phyloP scores from a whole-genome alignment of 2,329 filamentous ascomycete species.

The Trichophyton benhamiae region DNA sequence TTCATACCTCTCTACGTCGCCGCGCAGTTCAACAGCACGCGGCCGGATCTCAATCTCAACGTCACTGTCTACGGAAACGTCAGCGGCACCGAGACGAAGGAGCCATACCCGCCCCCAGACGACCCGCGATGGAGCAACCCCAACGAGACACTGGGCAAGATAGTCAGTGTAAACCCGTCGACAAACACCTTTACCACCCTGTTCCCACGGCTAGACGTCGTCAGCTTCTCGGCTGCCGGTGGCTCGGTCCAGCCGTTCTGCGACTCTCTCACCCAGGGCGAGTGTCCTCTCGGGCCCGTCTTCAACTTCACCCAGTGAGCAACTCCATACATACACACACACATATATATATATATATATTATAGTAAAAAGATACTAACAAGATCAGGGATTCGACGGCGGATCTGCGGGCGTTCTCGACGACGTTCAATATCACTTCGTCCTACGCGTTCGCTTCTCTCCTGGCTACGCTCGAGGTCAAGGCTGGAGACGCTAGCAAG shows the following conservation, averaged over 20 bases:
- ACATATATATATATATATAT: neutral
- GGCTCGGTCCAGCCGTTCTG: constrained; percentile 53
- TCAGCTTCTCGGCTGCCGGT: constrained; percentile 62
- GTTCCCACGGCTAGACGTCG: constrained; percentile 56
- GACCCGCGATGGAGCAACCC: constrained; percentile 52
- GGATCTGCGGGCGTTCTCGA: constrained; percentile 56
- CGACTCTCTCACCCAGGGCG: constrained; percentile 42
- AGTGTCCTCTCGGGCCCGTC: constrained; percentile 63
- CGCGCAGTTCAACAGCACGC: constrained; percentile 43
- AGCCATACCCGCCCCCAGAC: constrained; percentile 47
- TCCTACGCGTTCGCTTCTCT: constrained; percentile 79
- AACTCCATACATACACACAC: no score
- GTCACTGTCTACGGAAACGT: constrained; percentile 87
- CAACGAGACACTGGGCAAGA: constrained; percentile 60
- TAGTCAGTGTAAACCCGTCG: constrained; percentile 49
- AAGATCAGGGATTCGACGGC: constrained; percentile 22
- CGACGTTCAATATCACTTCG: constrained; percentile 64
- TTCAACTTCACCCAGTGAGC: constrained; percentile 48
- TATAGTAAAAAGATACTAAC: neutral
- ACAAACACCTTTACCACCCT: constrained; percentile 60
- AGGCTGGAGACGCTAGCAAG: constrained; percentile 55
- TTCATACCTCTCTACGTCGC: constrained; percentile 66
- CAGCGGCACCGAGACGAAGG: constrained; percentile 52
- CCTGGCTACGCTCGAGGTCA: constrained; percentile 57
- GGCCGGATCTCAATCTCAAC: constrained; percentile 39